A percentile compares a stretch with the other conserved stretches of the same genome.
Conservation (phyloP, 1,139 yeast species). For the Candida gigantensis region DNA sequence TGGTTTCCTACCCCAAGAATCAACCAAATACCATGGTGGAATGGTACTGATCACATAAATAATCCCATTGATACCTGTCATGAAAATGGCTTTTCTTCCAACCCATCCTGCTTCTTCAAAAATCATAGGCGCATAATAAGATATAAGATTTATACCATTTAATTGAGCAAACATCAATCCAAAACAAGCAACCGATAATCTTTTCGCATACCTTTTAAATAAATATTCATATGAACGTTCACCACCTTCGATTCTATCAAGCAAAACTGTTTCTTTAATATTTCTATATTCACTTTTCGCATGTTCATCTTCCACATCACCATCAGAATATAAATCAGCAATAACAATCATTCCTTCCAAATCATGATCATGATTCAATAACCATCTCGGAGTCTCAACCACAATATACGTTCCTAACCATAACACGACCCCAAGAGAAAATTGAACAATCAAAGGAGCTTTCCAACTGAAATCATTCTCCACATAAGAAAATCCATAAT, state of each 20-base stretch:
- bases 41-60: slow-evolving; percentile 75
- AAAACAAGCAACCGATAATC: slow-evolving; percentile 88
- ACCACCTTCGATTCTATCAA: slow-evolving; percentile 73
- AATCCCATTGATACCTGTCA: slow-evolving; percentile 89
- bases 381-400: slow-evolving; percentile 90
- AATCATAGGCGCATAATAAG: slow-evolving; percentile 91
- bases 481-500: slow-evolving; percentile 72
- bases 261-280: slow-evolving; percentile 51
- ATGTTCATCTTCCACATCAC: slow-evolving; percentile 56
- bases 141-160: slow-evolving; percentile 89
- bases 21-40: slow-evolving; percentile 83
- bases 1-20: slow-evolving; percentile 84
- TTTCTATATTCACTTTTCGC: slow-evolving; percentile 59
- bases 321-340: slow-evolving; percentile 48
- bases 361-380: slow-evolving; percentile 83
- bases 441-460: slow-evolving; percentile 74
- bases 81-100: slow-evolving; percentile 82
- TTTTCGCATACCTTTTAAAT: slow-evolving; percentile 59
- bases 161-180: slow-evolving; percentile 91
- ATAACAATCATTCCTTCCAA: slow-evolving; percentile 70
- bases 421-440: slow-evolving; percentile 69
- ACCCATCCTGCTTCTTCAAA: slow-evolving; percentile 95
- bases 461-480: slow-evolving; percentile 67
- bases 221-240: slow-evolving; percentile 67
- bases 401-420: slow-evolving; percentile 73